phyloP scores from a whole-genome alignment of 371 early-diverging fungal species.

The Parasitella parasitica region DNA sequence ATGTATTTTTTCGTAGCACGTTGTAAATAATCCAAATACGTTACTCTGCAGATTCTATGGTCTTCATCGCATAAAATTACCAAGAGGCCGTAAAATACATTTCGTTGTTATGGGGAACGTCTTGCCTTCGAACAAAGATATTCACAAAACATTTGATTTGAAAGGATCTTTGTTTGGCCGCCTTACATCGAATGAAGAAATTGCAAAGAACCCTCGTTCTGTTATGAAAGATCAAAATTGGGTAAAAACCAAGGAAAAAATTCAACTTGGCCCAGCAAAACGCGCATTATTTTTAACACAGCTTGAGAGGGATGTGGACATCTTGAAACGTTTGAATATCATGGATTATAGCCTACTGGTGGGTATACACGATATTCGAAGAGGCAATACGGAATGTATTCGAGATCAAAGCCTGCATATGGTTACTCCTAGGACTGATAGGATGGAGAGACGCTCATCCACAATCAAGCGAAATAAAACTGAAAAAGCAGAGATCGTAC shows the following conservation, averaged over 20 bases:
- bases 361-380: constrained; percentile 83
- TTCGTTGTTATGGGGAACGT: constrained; percentile 99
- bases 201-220: constrained; percentile 72
- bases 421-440: constrained; percentile 60
- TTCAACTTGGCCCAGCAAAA: constrained; percentile 87
- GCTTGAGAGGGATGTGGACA: constrained; percentile 78
- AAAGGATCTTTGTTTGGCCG: constrained; percentile 95
- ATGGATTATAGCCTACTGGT: constrained; percentile 97
- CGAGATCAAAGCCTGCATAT: constrained; percentile 86
- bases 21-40: constrained; percentile 90
- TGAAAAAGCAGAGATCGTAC: constrained; percentile 58
- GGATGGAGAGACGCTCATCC: constrained; percentile 20
- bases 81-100: constrained; percentile 89
- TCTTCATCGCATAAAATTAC: constrained; percentile 93
- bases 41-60: constrained; percentile 93
- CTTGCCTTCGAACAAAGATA: constrained; percentile 93
- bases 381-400: constrained; percentile 84
- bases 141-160: constrained; percentile 93
- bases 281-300: constrained; percentile 75
- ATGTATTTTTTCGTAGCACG: constrained; percentile 51
- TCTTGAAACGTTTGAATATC: constrained; percentile 77
- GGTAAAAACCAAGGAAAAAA: constrained; percentile 66
- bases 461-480: constrained; percentile 31
- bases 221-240: constrained; percentile 97
- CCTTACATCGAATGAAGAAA: constrained; percentile 71